Evolutionary conservation across 2,329 filamentous ascomycete species (phyloP), one percentile per base, ranked within the genome.

Genomic region (Cordyceps cateniannulata): DNA sequence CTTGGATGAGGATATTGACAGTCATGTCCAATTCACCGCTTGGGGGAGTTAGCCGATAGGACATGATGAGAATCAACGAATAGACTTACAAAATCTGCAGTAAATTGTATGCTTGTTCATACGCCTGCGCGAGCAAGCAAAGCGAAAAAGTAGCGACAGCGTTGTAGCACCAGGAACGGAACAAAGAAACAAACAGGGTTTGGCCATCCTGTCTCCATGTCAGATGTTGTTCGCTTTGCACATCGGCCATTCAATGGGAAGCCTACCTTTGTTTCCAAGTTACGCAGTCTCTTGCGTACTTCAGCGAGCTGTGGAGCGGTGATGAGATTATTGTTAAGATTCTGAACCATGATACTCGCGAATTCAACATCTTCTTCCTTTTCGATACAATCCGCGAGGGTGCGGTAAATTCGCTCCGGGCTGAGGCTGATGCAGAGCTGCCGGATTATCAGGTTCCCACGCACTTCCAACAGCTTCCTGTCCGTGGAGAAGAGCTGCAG

Each of bases 331-430:
- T 99, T 99, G 77, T 99, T 99, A 57, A 99, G 81, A 69, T 98
- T 98, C 73, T 99, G 95, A 32, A 99, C 92, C 95, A 99, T 99
- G 68, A 99, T 98, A 71, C 93, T 97, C 18, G 95, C 93, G 74
- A 99, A 99, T 72, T 99, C 96, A 47, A 99, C 86, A 71, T 99
- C 95, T 75, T 98, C 95, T 73, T 99, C 95, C 70, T 93, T 96
- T 73, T 98, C 95, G 10, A 99, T 89, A 67, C 95, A 97, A 68
- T 99, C 95, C 27, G 95, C 96, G 65, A 99, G 81, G 2, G 92
- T 98, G 35, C 95, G 86, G 70, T 98, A 99, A 62, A 99, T 99
- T 50, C 93, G 85, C 72, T 99, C 95, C 0, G 95, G 90, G 65
- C 93, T 97, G 29, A 99, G 80, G 62, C 90, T 96, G 63, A 96